These are phyloP conservation scores for Magnolia changhungtana DNA, from an alignment of 164 flowering plant genomes.

Conservation along the genomic window DNA sequence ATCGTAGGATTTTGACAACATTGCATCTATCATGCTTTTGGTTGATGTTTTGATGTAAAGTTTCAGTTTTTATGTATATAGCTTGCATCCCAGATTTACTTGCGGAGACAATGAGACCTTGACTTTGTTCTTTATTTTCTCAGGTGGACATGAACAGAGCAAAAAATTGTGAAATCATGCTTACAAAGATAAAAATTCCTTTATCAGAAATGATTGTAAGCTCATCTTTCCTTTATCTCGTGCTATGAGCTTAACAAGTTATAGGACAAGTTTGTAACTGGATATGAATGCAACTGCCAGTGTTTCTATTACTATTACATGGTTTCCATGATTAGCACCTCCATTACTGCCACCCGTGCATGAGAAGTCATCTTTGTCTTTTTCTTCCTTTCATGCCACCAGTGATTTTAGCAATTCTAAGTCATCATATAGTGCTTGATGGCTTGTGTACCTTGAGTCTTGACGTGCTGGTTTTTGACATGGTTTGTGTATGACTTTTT, in stretches of 20 bases:
- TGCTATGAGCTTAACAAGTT: not conserved
- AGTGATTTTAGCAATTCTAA: too few species aligned
- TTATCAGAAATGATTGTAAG: slow-evolving; percentile 93
- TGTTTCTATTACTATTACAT: not conserved
- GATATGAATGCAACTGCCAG: not conserved
- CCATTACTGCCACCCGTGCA: not conserved
- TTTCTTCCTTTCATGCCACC: not conserved
- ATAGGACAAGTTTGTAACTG: not conserved
- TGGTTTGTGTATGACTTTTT: not conserved
- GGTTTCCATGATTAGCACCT: not conserved
- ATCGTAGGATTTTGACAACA: too few species aligned
- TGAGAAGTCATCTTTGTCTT: not conserved
- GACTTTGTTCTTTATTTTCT: slow-evolving; percentile 3
- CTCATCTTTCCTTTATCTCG: slow-evolving; percentile 9
- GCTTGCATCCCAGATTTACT: not conserved
- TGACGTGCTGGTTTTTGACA: too few species aligned
- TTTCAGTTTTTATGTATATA: not conserved
- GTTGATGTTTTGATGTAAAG: too few species aligned
- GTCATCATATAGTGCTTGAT: not conserved
- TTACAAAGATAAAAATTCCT: slow-evolving; percentile 88
- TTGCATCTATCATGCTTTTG: too few species aligned
- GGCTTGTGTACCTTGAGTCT: too few species aligned
- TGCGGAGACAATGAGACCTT: not conserved
- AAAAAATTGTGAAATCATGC: slow-evolving; percentile 90
- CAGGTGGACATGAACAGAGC: slow-evolving; percentile 96